Evolutionary conservation across 1,139 yeast genomes (phyloP).

Genomic region (Taphrina communis): DNA sequence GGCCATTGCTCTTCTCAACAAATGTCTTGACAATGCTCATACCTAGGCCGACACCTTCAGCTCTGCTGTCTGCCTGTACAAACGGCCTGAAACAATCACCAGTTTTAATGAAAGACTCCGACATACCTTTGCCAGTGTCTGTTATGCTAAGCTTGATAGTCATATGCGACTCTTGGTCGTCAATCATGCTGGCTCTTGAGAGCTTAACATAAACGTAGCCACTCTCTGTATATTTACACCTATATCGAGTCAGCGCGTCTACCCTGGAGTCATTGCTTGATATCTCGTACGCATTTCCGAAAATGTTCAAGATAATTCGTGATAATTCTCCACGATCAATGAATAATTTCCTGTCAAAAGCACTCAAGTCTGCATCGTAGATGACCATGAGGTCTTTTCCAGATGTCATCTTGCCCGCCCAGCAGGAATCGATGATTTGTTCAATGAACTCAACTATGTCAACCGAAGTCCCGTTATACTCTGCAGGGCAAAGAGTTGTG

Average conservation of each 20-base stretch:
- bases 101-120: conserved; percentile 74
- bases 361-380: neutral
- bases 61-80: conserved; percentile 91
- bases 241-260: conserved; percentile 63
- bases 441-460: conserved; percentile 25
- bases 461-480: conserved; percentile 11
- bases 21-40: conserved; percentile 31
- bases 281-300: conserved; percentile 61
- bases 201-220: conserved; percentile 60
- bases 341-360: neutral
- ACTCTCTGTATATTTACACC: conserved; percentile 80
- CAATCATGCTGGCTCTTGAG: neutral
- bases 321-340: conserved; percentile 54
- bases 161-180: neutral
- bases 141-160: conserved; percentile 77
- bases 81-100: conserved; percentile 75
- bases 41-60: conserved; percentile 56
- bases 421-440: conserved; percentile 24
- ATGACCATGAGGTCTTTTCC: conserved; percentile 15
- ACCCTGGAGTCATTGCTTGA: neutral
- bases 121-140: conserved; percentile 84
- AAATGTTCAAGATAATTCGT: conserved; percentile 81
- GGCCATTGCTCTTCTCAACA: conserved; percentile 29
- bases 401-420: conserved; percentile 27
- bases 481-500: neutral